phyloP scores from a whole-genome alignment of 2,329 filamentous ascomycete genomes.

The Elsinoe ampelina region DNA sequence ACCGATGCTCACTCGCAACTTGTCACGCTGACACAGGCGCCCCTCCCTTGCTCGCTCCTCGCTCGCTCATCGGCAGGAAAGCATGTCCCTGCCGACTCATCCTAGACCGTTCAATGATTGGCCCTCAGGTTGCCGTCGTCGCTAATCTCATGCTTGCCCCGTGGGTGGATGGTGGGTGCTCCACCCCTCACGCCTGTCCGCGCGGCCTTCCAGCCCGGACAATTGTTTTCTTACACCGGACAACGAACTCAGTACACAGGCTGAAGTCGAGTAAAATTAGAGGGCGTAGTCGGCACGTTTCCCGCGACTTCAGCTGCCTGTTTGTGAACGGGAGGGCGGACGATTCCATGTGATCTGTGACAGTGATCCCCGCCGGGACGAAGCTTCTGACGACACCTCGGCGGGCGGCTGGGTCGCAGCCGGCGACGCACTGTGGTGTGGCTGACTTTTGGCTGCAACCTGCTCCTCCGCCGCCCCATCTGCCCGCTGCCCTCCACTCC shows the following conservation, averaged over 20 bases:
- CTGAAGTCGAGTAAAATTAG: neutral
- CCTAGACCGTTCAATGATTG: neutral
- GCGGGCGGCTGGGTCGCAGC: neutral
- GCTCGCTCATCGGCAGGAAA: neutral
- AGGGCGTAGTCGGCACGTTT: neutral
- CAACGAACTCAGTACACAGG: neutral
- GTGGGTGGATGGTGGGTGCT: neutral
- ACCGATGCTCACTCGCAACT: neutral
- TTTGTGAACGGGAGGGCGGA: neutral
- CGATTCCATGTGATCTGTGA: neutral
- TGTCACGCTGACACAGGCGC: conserved; percentile 3
- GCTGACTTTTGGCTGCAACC: neutral
- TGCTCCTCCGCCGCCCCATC: conserved; percentile 6
- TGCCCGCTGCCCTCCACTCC: conserved; percentile 10
- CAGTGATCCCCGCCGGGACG: conserved; percentile 5
- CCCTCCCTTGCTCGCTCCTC: neutral
- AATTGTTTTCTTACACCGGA: neutral
- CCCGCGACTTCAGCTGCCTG: neutral
- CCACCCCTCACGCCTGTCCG: conserved; percentile 7
- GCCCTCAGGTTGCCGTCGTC: neutral
- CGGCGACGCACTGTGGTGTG: neutral
- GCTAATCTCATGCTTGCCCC: conserved; percentile 3
- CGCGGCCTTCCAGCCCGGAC: conserved; percentile 10
- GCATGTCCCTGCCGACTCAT: neutral
- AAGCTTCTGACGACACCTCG: neutral